Evolutionary conservation across 1,139 yeast genomes (phyloP).

Genomic region (Candida sanyaensis): DNA sequence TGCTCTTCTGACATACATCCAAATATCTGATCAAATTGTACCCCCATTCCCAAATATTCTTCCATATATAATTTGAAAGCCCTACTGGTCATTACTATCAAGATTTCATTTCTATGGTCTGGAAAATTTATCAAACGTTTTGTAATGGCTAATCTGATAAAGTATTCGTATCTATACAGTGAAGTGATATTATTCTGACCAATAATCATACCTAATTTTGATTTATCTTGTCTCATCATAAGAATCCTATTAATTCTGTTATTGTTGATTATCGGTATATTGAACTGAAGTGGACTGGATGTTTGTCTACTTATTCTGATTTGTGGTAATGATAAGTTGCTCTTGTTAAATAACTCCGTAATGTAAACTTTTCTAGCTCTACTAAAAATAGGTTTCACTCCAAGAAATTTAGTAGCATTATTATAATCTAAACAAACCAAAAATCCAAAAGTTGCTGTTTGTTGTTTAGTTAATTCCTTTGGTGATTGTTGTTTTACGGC

Average conservation of each 20-base stretch:
- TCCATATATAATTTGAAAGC: conserved; percentile 11
- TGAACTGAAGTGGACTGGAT: conserved; percentile 3
- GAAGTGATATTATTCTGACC: conserved; percentile 3
- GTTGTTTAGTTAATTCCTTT: neutral
- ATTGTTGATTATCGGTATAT: conserved; percentile 5
- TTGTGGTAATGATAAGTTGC: conserved; percentile 4
- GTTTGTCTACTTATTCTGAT: neutral
- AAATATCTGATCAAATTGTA: conserved; percentile 8
- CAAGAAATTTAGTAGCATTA: neutral
- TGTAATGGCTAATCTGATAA: conserved; percentile 1
- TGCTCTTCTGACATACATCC: conserved; percentile 12
- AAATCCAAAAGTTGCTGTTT: conserved; percentile 2
- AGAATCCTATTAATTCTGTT: conserved; percentile 10
- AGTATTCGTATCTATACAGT: conserved; percentile 1
- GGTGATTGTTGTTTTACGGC: neutral
- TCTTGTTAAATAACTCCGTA: neutral
- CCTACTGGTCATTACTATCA: conserved; percentile 2
- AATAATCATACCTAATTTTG: neutral
- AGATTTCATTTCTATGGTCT: conserved; percentile 1
- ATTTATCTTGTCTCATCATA: neutral
- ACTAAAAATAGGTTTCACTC: neutral
- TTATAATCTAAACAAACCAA: neutral
- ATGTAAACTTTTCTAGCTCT: neutral
- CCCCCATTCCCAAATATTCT: conserved; percentile 3
- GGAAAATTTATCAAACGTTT: neutral